phyloP scores from a whole-genome alignment of 83 land plant genomes.

The Picea mariana region DNA sequence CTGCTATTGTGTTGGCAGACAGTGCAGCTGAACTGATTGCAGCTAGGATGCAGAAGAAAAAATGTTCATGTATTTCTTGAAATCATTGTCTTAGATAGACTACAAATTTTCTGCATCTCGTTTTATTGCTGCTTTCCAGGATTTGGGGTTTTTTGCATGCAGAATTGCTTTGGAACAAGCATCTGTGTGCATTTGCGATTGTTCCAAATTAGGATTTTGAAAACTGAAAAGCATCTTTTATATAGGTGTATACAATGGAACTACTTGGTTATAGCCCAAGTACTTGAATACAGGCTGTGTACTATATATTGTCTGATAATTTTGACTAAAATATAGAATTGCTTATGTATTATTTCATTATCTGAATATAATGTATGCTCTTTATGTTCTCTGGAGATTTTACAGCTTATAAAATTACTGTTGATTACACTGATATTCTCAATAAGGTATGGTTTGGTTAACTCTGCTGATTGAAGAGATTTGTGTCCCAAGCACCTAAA shows the following conservation, averaged over 20 bases:
- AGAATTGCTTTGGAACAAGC: neutral
- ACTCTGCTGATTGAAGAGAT: neutral
- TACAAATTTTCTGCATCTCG: neutral
- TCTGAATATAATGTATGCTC: neutral
- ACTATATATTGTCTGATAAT: neutral
- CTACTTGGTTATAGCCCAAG: slow-evolving; percentile 3
- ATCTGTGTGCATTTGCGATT: neutral
- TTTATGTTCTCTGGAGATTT: neutral
- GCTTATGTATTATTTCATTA: neutral
- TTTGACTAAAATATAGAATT: neutral
- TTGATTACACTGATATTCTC: neutral
- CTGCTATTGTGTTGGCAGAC: slow-evolving; percentile 14
- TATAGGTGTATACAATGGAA: neutral
- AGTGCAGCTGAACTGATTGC: slow-evolving; percentile 9
- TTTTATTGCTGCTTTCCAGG: neutral
- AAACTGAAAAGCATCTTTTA: neutral
- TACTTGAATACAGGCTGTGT: neutral
- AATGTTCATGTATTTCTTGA: neutral
- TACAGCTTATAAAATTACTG: neutral
- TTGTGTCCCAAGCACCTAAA: neutral
- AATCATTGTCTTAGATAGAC: neutral
- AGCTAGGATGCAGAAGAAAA: neutral
- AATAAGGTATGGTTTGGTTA: neutral
- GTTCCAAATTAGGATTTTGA: neutral
- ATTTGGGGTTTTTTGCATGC: neutral